Conservation (phyloP, 83 land plant genomes). For the Diphasiastrum complanatum region DNA sequence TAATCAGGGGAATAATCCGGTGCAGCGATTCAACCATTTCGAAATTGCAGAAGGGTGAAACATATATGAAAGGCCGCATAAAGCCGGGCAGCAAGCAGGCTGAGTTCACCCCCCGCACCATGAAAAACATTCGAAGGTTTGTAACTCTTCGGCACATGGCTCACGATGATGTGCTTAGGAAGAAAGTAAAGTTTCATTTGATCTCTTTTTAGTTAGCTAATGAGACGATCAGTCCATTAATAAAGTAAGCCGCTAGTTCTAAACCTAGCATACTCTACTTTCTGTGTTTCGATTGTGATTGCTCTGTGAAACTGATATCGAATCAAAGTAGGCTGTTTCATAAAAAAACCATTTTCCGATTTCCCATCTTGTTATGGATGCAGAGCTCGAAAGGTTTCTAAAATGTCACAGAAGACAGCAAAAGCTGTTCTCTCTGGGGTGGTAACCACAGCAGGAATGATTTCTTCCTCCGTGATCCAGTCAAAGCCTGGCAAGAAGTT, state of each 20-base stretch:
- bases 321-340: background rate
- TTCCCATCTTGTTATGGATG: background rate
- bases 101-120: background rate
- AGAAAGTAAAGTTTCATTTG: no score
- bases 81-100: conserved; percentile 10
- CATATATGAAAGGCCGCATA: conserved; percentile 4
- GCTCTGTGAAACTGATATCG: background rate
- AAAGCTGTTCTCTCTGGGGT: conserved; percentile 38
- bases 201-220: no score
- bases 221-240: no score
- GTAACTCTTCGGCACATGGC: background rate
- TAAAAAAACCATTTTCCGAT: background rate
- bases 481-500: conserved; percentile 47
- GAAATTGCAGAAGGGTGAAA: conserved; percentile 45
- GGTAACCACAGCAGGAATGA: conserved; percentile 27
- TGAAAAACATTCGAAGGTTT: conserved; percentile 10
- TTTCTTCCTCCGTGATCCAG: conserved; percentile 31
- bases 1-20: conserved; percentile 48
- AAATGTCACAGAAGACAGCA: conserved; percentile 47
- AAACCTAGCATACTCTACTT: background rate
- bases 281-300: background rate
- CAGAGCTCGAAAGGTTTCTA: conserved; percentile 54
- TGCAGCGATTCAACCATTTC: conserved; percentile 33
- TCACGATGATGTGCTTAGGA: no score
- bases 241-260: no score